Evolutionary conservation across 202 grass and related monocot genomes (phyloP), one percentile per base, ranked within the genome.

Genomic region (Digitaria exilis): DNA sequence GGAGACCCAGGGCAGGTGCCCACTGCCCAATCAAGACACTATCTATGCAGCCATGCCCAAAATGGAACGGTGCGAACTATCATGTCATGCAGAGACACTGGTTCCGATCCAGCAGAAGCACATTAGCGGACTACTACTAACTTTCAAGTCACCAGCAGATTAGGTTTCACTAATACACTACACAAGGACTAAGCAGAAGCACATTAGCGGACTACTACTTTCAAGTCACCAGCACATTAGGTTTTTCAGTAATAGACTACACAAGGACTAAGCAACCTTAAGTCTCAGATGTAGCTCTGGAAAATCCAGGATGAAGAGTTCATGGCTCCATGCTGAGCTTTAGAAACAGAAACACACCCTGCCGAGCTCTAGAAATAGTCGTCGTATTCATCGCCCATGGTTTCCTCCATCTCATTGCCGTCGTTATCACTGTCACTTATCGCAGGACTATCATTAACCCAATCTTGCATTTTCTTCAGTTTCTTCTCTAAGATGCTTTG

Each of bases 401-500:
- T 26, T 59, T 28, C 56, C 56, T 70, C 43, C 68, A 71, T 49
- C 43, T 71, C 50, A 17, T 18, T 1, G n/a, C n/a, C 24, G 6
- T 46, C 26, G 2, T 72, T 48, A 9, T 50, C 44, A 45, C 3
- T 26, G 43, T 71, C 68, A 10, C 43, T 44, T 71, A 49, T 72
- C 16, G 26, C 48, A 28, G 19, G 45, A 32, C 56, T 21, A 29
- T 72, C 69, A 51, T 72, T 35, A 9, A 25, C 41, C 84, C 69
- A 86, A 67, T 80, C 19, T 37, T 39, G 69, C 16, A 32, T 75
- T 57, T 19, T 7, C 48, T 80, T 74, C 16, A 64, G 62, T 51
- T 11, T 86, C 60, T 66, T 80, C 77, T 74, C 69, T 11, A 86
- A 80, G 48, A 35, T 39, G 46, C 4, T 3, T 39, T 31, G 77